phyloP scores from a whole-genome alignment of 441 rosid species.

The Metrosideros polymorpha region DNA sequence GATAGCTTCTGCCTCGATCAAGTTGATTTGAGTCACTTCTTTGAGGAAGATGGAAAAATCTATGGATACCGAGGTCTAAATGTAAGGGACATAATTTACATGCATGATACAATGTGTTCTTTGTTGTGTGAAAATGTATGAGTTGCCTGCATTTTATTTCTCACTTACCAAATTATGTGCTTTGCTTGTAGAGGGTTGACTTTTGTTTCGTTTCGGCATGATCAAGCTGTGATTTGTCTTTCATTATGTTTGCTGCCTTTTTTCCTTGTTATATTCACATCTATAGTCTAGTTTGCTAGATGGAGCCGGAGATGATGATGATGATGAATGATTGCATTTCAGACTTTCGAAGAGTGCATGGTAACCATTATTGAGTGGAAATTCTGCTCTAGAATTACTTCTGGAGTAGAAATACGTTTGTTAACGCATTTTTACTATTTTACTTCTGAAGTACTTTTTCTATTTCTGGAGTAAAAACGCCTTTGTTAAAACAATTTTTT shows the following conservation, averaged over 20 bases:
- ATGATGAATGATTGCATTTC: background rate
- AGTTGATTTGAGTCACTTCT: constrained; percentile 63
- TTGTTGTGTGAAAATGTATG: background rate
- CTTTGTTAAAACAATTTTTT: no score
- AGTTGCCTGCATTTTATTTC: background rate
- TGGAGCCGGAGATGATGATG: background rate
- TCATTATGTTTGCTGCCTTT: background rate
- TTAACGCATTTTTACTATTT: no score
- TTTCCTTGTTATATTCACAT: background rate
- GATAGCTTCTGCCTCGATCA: constrained; percentile 36
- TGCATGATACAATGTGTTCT: no score
- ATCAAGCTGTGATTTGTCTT: background rate
- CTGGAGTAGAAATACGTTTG: no score
- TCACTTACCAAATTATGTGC: background rate
- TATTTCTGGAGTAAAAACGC: no score
- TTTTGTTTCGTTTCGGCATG: background rate
- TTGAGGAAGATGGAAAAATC: constrained; percentile 85
- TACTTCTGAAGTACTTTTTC: no score
- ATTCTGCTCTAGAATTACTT: no score
- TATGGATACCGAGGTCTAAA: constrained; percentile 73
- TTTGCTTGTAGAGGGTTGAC: background rate
- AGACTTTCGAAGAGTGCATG: no score
- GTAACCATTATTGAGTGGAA: no score
- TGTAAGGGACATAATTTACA: constrained; percentile 19
- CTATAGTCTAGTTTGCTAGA: background rate